Conservation (phyloP, 192 early-diverging fungal genomes). For the Chytriomyces confervae region DNA sequence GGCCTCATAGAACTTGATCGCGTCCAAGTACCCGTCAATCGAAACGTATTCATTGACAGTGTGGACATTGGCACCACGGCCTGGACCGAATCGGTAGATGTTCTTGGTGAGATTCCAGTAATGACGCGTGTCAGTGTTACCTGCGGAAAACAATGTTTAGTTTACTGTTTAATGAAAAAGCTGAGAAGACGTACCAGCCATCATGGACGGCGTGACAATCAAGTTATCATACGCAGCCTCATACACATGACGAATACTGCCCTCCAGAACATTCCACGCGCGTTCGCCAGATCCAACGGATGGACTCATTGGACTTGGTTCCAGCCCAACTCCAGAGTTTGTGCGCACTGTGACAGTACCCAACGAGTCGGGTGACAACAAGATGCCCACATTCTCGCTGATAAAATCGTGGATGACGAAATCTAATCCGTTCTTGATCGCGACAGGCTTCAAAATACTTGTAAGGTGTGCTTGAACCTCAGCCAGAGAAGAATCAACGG, state of each 20-base stretch:
- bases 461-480: slow-evolving; percentile 17
- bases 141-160: too few relatives aligned
- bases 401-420: background rate
- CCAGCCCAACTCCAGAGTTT: slow-evolving; percentile 28
- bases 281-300: background rate
- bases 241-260: slow-evolving; percentile 34
- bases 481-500: background rate
- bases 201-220: slow-evolving; percentile 40
- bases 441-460: slow-evolving; percentile 15
- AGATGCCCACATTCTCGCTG: background rate
- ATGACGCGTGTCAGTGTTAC: slow-evolving; percentile 49
- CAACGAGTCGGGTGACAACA: background rate
- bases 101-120: slow-evolving; percentile 43
- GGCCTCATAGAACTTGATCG: slow-evolving; percentile 43
- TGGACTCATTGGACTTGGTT: slow-evolving; percentile 40
- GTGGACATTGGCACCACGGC: background rate
- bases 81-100: slow-evolving; percentile 45
- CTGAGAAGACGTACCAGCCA: background rate
- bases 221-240: slow-evolving; percentile 15
- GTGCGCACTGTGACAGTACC: slow-evolving; percentile 4
- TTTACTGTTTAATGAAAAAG: too few relatives aligned
- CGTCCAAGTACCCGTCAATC: slow-evolving; percentile 18
- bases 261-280: slow-evolving; percentile 38
- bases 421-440: background rate
- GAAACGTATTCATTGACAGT: slow-evolving; percentile 22